Base-by-base conservation (phyloP, 306 rosid species). In the Prunus armeniaca region DNA sequence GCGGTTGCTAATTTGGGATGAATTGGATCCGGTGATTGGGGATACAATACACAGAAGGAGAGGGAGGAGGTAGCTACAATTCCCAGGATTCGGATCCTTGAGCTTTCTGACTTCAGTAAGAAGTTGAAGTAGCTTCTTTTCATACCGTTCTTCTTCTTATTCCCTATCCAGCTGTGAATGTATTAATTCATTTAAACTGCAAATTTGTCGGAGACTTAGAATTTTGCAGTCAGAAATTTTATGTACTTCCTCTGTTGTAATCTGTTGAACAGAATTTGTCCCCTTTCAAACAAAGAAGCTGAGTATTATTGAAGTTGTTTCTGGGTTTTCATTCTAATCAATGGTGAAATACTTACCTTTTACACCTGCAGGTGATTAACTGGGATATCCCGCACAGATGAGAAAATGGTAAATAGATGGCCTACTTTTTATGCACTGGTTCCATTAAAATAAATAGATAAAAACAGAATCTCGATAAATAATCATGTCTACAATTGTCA, bases 1-100 rank as follows among this genome's bases (percentile, higher is more conserved):
- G n/a, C n/a, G n/a, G n/a, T n/a, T n/a, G n/a, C n/a, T n/a, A n/a
- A 49, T 0, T 70, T 70, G 56, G 45, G 67, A 62, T 72, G 34
- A 41, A 51, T 76, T 76, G 75, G 72, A 65, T 68, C 80, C 91
- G 94, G 87, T 82, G 71, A 88, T 65, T 90, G 96, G 97, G 98
- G 98, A 13, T 93, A 91, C 85, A 93, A 93, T 83, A 91, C 97
- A 64, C 81, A 74, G 77, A 87, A 86, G 75, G 98, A 91, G 88
- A 88, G 97, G 87, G 91, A 87, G 5, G 97, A 85, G 85, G 97
- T 96, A 18, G 89, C 87, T 70, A 65, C 87, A 45, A 83, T 84
- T 87, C 84, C 88, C 28, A 82, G 97, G 80, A 83, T 91, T 83
- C 87, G 69, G 71, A 64, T 91, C n/a, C n/a, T n/a, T n/a, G n/a